Evolutionary conservation across 352 stramenopile genomes (phyloP).

Genomic region (Globisporangium camurandrum): DNA sequence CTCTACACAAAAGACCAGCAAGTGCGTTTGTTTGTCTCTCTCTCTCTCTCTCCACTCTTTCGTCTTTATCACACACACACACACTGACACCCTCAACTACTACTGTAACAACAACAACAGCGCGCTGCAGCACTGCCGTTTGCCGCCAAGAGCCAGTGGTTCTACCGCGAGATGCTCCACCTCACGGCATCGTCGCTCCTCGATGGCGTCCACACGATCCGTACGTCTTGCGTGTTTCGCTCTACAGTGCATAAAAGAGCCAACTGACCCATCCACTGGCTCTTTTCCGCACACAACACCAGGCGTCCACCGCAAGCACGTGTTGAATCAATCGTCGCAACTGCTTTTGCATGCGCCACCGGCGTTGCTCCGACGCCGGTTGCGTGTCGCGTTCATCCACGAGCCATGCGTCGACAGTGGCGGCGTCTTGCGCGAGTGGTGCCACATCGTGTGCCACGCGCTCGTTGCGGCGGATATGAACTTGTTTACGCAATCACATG

Average conservation of each 20-base stretch:
- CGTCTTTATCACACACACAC: not conserved
- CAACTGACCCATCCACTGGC: not conserved
- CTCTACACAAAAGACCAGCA: constrained; percentile 14
- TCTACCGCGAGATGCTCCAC: constrained; percentile 59
- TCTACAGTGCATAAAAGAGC: not conserved
- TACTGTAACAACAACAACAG: constrained; percentile 11
- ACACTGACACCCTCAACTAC: not conserved
- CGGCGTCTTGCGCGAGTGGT: constrained; percentile 74
- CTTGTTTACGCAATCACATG: no score
- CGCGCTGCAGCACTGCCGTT: constrained; percentile 36
- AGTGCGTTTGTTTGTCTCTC: not conserved
- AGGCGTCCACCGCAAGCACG: constrained; percentile 58
- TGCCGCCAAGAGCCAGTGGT: constrained; percentile 55
- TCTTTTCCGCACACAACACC: not conserved
- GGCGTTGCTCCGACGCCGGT: constrained; percentile 45
- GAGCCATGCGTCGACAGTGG: constrained; percentile 71
- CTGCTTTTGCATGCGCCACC: constrained; percentile 45
- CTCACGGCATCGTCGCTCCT: constrained; percentile 40
- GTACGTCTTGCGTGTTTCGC: constrained; percentile 19
- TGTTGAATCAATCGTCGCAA: constrained; percentile 62
- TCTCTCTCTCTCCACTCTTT: not conserved
- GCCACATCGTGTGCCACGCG: constrained; percentile 61
- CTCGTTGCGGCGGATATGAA: constrained; percentile 56
- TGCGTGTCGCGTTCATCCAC: constrained; percentile 82
- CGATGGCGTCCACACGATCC: constrained; percentile 56